phyloP scores from a whole-genome alignment of 129 eudicot genomes.

The Artemisia annua region DNA sequence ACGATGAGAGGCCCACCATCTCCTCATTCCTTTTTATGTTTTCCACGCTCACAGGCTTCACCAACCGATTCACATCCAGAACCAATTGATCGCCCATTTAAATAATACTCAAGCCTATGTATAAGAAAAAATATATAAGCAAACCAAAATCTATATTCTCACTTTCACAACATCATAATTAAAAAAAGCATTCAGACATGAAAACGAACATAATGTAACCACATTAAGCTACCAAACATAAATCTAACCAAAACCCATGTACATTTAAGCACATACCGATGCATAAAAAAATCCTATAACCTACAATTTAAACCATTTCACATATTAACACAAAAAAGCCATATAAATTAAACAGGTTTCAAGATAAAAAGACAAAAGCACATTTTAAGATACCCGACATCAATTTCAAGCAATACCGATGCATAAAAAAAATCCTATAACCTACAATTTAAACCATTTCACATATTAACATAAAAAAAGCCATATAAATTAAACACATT shows the following conservation, averaged over 20 bases:
- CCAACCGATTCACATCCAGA: conserved; percentile 50
- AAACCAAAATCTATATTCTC: neutral
- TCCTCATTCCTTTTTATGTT: conserved; percentile 33
- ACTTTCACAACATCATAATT: neutral
- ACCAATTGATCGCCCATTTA: conserved; percentile 58
- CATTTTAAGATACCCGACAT: too few relatives aligned
- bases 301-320: too few relatives aligned
- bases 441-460: too few relatives aligned
- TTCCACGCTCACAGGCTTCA: conserved; percentile 40
- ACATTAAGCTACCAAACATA: neutral
- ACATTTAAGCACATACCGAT: neutral
- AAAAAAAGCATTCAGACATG: neutral
- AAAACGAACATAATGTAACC: neutral
- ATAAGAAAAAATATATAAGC: neutral
- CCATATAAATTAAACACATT: too few relatives aligned
- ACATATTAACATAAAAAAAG: too few relatives aligned
- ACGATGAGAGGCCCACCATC: conserved; percentile 49
- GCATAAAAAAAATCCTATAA: too few relatives aligned
- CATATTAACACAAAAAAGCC: too few relatives aligned
- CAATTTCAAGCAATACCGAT: too few relatives aligned
- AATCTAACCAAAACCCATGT: neutral
- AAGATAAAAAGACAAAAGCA: too few relatives aligned
- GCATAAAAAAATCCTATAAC: too few relatives aligned
- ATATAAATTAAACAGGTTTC: too few relatives aligned
- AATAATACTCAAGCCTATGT: conserved; percentile 4